phyloP scores from a whole-genome alignment of 2,329 filamentous ascomycete species.

The Cladosporium sp. region DNA sequence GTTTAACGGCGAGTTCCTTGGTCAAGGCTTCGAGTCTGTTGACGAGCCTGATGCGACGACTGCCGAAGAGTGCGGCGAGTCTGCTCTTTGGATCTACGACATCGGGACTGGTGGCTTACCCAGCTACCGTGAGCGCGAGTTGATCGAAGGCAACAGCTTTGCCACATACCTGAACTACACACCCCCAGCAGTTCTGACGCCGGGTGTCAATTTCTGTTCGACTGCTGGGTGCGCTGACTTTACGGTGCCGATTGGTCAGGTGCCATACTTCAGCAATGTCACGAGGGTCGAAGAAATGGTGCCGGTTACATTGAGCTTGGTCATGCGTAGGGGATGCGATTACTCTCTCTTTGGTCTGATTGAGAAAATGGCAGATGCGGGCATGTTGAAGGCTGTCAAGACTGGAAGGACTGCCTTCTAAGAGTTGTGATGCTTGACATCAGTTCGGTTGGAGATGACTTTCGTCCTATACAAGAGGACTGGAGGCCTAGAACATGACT shows the following conservation, averaged over 20 bases:
- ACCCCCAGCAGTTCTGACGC: slow-evolving; percentile 35
- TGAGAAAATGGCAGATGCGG: slow-evolving; percentile 42
- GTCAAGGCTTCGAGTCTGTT: background rate
- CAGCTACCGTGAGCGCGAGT: slow-evolving; percentile 40
- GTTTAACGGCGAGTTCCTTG: slow-evolving; percentile 2
- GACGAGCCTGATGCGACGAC: background rate
- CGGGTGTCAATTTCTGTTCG: slow-evolving; percentile 29
- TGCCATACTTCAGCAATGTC: slow-evolving; percentile 42
- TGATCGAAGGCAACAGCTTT: slow-evolving; percentile 34
- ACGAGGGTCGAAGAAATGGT: slow-evolving; percentile 44
- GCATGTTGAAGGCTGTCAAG: slow-evolving; percentile 41
- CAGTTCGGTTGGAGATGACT: background rate
- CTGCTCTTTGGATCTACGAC: slow-evolving; percentile 43
- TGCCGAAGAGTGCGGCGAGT: slow-evolving; percentile 43
- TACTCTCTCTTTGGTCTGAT: slow-evolving; percentile 46
- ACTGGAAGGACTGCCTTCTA: slow-evolving; percentile 22
- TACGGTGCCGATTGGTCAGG: slow-evolving; percentile 47
- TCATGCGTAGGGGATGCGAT: slow-evolving; percentile 47
- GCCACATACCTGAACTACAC: slow-evolving; percentile 38
- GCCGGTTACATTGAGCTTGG: slow-evolving; percentile 45
- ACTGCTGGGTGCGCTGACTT: slow-evolving; percentile 26
- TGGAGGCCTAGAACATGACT: too few relatives aligned
- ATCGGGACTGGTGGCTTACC: slow-evolving; percentile 45
- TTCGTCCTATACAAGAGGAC: background rate
- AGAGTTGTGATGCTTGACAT: background rate